Conservation (phyloP, 1,284 basidiomycete species). For the Taiwanofungus camphoratus region DNA sequence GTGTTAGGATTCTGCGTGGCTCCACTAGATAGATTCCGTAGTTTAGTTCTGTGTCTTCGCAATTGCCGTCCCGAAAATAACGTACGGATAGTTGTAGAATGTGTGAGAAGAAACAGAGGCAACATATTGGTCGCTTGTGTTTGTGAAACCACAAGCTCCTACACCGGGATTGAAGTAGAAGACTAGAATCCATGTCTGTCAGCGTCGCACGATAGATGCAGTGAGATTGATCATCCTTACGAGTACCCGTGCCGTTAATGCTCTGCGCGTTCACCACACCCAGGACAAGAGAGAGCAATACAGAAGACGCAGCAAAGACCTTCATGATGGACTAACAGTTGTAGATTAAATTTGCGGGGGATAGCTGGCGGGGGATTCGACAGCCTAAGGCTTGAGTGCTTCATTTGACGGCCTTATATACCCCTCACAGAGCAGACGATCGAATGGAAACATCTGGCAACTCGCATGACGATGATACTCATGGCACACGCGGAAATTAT, state of each 20-base stretch:
- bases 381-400: too few relatives aligned
- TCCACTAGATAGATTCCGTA: constrained; percentile 11
- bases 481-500: too few relatives aligned
- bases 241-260: neutral
- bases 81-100: constrained; percentile 37
- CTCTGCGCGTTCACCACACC: neutral
- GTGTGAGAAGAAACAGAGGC: constrained; percentile 33
- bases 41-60: neutral
- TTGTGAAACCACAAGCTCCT: constrained; percentile 40
- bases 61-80: too few relatives aligned
- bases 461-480: too few relatives aligned
- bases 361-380: neutral
- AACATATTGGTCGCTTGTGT: constrained; percentile 33
- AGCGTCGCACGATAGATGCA: too few relatives aligned
- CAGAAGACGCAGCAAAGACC: neutral
- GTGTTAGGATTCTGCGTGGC: constrained; percentile 16
- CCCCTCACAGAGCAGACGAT: too few relatives aligned
- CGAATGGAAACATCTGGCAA: too few relatives aligned
- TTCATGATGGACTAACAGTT: neutral
- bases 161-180: constrained; percentile 34
- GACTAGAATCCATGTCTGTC: too few relatives aligned
- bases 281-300: neutral
- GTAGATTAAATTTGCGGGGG: too few relatives aligned
- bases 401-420: too few relatives aligned
- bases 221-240: neutral